phyloP scores from a whole-genome alignment of 2,329 filamentous ascomycete species.

The Sclerotinia minor region DNA sequence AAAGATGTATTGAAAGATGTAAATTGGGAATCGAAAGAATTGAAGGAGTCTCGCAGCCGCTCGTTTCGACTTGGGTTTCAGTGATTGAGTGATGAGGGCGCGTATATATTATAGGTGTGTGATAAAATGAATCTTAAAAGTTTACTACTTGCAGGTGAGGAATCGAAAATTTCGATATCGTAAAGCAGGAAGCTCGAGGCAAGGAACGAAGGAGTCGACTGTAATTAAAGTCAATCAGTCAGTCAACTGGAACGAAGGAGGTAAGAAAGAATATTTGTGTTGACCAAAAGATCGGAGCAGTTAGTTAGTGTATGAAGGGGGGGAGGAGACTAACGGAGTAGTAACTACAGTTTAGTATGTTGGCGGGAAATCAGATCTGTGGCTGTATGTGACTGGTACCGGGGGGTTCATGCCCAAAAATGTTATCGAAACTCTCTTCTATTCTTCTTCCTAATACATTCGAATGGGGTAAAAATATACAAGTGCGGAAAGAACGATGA shows the following conservation, averaged over 20 bases:
- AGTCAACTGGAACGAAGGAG: conserved; percentile 21
- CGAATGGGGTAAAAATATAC: conserved; percentile 7
- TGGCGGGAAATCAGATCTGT: conserved; percentile 23
- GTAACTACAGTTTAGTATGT: conserved; percentile 11
- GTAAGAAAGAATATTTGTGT: conserved; percentile 17
- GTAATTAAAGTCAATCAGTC: conserved; percentile 20
- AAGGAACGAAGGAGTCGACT: conserved; percentile 35
- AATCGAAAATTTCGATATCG: conserved; percentile 28
- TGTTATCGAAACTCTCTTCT: conserved; percentile 10
- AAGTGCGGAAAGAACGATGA: conserved; percentile 15
- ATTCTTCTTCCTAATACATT: background rate
- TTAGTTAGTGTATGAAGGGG: conserved; percentile 17
- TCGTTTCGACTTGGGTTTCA: conserved; percentile 24
- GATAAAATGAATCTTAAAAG: conserved; percentile 17
- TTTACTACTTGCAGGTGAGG: conserved; percentile 24
- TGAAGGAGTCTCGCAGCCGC: conserved; percentile 21
- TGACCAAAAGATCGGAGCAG: conserved; percentile 9
- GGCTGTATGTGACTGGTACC: conserved; percentile 21
- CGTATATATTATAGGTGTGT: conserved; percentile 26
- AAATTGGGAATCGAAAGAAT: conserved; percentile 12
- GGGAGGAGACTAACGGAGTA: conserved; percentile 8
- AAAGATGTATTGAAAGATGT: conserved; percentile 17
- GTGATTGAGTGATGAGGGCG: conserved; percentile 21
- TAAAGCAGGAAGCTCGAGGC: conserved; percentile 25
- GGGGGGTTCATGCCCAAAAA: conserved; percentile 24